Evolutionary conservation across 805 yeast species (phyloP).

Genomic region (Yamadazyma takamatsuzukensis): DNA sequence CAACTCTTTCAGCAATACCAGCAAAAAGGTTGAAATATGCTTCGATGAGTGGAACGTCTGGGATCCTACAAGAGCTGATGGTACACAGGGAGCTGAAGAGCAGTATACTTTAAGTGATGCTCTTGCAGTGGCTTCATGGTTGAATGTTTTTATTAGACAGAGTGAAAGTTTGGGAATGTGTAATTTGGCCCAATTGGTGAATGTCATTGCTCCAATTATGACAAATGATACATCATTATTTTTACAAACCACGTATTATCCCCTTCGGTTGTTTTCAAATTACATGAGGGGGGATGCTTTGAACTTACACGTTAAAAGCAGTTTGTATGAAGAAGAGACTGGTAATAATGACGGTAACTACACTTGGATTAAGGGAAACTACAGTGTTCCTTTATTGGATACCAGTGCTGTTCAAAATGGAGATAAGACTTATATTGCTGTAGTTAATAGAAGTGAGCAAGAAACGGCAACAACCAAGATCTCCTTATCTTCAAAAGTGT

Average conservation of each 20-base stretch:
- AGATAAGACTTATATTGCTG: constrained; percentile 22
- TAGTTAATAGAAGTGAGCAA: constrained; percentile 22
- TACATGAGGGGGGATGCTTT: constrained; percentile 29
- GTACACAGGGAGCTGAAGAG: constrained; percentile 28
- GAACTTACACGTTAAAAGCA: constrained; percentile 24
- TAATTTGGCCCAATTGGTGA: constrained; percentile 30
- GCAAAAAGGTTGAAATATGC: constrained; percentile 19
- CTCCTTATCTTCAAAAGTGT: constrained; percentile 12
- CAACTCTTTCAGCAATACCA: constrained; percentile 1
- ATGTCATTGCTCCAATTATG: constrained; percentile 34
- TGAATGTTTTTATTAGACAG: constrained; percentile 29
- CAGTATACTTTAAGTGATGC: constrained; percentile 27
- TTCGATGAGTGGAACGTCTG: constrained; percentile 37
- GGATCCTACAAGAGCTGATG: constrained; percentile 29
- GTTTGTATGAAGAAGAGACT: constrained; percentile 22
- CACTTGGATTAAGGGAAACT: constrained; percentile 18
- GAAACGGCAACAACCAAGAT: constrained; percentile 19
- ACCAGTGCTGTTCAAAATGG: constrained; percentile 18
- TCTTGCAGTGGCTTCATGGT: constrained; percentile 30
- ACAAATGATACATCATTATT: constrained; percentile 19
- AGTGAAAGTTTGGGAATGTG: constrained; percentile 27
- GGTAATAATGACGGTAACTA: constrained; percentile 16
- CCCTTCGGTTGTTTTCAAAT: constrained; percentile 22
- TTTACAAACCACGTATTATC: constrained; percentile 27
- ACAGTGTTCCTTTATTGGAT: constrained; percentile 21